phyloP scores from a whole-genome alignment of 768 basidiomycete genomes.

The Crucibulum laeve region DNA sequence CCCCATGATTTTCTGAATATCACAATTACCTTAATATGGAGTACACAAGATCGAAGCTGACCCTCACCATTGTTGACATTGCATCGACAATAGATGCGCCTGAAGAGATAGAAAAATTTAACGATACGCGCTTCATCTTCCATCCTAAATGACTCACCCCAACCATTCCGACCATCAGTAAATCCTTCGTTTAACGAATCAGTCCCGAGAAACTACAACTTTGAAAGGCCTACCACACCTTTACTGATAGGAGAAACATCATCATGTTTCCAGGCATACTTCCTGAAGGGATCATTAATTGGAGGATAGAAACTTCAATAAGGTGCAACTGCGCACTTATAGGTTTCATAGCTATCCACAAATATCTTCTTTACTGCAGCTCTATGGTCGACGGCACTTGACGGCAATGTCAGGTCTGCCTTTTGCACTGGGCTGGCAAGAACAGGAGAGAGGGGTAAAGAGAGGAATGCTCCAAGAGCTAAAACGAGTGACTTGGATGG shows the following conservation, averaged over 20 bases:
- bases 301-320: too few species aligned
- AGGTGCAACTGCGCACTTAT: too few species aligned
- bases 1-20: constrained; percentile 50
- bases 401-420: constrained; percentile 36
- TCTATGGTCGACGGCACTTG: constrained; percentile 26
- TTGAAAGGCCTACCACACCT: constrained; percentile 25
- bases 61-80: constrained; percentile 55
- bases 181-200: constrained; percentile 19
- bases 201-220: constrained; percentile 6
- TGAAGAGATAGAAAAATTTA: constrained; percentile 28
- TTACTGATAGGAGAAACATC: constrained; percentile 47
- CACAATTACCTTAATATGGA: not conserved
- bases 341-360: constrained; percentile 46
- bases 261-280: constrained; percentile 58
- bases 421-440: constrained; percentile 40
- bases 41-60: not conserved
- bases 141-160: constrained; percentile 25
- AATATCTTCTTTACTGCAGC: constrained; percentile 48
- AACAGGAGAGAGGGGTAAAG: constrained; percentile 16
- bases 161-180: constrained; percentile 36
- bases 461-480: constrained; percentile 19
- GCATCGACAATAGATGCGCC: constrained; percentile 65
- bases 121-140: too few species aligned
- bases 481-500: constrained; percentile 17
- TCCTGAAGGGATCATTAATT: constrained; percentile 26